These are phyloP conservation scores for Paraurostyla sp. DNA, from an alignment of 73 alveolate species.

Conservation along the genomic window DNA sequence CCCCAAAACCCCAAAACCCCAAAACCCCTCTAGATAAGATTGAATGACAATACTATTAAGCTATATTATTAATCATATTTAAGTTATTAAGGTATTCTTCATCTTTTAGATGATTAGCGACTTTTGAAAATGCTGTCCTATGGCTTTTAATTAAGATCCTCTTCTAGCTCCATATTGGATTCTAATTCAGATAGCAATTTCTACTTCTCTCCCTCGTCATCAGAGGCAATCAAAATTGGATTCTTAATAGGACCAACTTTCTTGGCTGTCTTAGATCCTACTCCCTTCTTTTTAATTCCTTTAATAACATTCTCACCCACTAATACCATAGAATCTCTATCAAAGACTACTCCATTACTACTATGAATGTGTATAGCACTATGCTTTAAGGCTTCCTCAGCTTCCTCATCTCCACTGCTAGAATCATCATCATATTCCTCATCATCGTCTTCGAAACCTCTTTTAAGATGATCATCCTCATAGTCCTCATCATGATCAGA, in stretches of 20 bases:
- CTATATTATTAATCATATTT: too few relatives aligned
- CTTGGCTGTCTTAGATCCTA: not conserved
- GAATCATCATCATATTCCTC: constrained; percentile 14
- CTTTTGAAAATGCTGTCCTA: constrained; percentile 48
- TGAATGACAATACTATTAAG: too few relatives aligned
- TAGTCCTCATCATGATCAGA: too few relatives aligned
- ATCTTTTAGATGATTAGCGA: constrained; percentile 28
- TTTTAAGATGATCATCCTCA: not conserved
- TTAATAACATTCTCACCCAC: constrained; percentile 30
- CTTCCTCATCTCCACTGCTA: not conserved
- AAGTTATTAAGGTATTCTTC: not conserved
- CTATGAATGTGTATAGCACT: not conserved
- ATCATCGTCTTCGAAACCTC: too few relatives aligned
- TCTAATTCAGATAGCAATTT: constrained; percentile 31
- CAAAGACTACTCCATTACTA: not conserved
- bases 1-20: too few relatives aligned
- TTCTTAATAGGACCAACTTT: not conserved
- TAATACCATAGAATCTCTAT: constrained; percentile 50
- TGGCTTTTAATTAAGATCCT: not conserved
- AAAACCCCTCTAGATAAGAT: too few relatives aligned
- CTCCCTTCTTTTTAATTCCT: constrained; percentile 7
- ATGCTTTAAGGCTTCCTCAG: not conserved
- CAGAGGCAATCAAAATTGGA: not conserved
- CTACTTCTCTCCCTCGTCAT: constrained; percentile 23
- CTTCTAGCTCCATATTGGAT: constrained; percentile 23